Percentiles rank a stretch among this genome's conserved stretches.
These are phyloP conservation scores for Penicillium sp. DNA, from an alignment of 2,329 filamentous ascomycete genomes.

Conservation along the genomic window DNA sequence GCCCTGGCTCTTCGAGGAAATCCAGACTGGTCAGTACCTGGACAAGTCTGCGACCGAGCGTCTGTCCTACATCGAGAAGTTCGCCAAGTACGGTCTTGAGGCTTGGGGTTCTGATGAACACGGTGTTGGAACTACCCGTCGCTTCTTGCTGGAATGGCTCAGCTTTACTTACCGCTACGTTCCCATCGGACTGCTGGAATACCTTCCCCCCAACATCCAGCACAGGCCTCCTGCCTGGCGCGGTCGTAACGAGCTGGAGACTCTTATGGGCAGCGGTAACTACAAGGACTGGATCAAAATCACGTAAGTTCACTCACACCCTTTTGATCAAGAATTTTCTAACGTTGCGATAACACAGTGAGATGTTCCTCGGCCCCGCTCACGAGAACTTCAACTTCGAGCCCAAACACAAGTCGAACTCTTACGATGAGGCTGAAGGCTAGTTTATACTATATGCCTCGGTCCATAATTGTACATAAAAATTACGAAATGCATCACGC, in stretches of 20 bases:
- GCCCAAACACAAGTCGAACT: conserved; percentile 96
- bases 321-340: conserved; percentile 7
- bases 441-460: conserved; percentile 9
- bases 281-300: conserved; percentile 99
- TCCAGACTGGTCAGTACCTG: conserved; percentile 85
- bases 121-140: conserved; percentile 83
- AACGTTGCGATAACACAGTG: conserved; percentile 54
- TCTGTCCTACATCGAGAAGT: conserved; percentile 82
- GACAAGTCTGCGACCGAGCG: conserved; percentile 92
- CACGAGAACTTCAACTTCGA: conserved; percentile 90
- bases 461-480: conserved; percentile 7
- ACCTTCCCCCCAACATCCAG: conserved; percentile 84
- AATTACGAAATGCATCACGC: conserved; percentile 3
- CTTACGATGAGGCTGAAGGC: conserved; percentile 76
- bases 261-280: conserved; percentile 84
- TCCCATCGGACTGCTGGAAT: conserved; percentile 82
- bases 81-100: conserved; percentile 85
- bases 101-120: conserved; percentile 96
- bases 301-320: conserved; percentile 61
- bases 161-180: conserved; percentile 93
- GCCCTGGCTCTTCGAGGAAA: conserved; percentile 98
- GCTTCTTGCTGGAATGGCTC: conserved; percentile 93
- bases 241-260: conserved; percentile 89
- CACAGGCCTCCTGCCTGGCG: conserved; percentile 83
- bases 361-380: conserved; percentile 95